Evolutionary conservation across 2,329 filamentous ascomycete species (phyloP).

Genomic region (Didymella pinodella): DNA sequence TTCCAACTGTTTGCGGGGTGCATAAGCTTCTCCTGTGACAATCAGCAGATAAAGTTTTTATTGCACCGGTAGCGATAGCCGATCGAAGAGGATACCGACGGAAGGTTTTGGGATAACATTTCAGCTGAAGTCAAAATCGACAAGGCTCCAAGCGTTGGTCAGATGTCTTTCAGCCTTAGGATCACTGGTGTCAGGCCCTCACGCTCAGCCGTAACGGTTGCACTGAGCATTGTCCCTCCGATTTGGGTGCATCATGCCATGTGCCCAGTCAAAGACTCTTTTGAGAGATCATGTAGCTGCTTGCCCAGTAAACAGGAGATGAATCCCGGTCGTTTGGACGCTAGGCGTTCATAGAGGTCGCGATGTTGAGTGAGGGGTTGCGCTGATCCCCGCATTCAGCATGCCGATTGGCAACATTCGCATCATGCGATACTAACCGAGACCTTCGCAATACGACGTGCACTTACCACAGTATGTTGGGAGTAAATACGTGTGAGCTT

Average conservation of each 20-base stretch:
- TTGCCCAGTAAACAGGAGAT: background rate
- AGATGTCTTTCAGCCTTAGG: background rate
- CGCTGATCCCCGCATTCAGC: slow-evolving; percentile 12
- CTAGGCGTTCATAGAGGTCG: background rate
- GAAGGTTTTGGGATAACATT: background rate
- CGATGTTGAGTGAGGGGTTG: slow-evolving; percentile 15
- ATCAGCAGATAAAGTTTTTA: background rate
- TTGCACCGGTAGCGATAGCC: background rate
- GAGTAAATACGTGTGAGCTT: slow-evolving; percentile 3
- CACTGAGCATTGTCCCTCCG: background rate
- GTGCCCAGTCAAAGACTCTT: background rate
- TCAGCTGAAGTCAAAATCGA: slow-evolving; percentile 2
- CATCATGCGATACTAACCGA: slow-evolving; percentile 2
- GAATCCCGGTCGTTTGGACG: slow-evolving; percentile 3
- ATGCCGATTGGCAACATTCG: slow-evolving; percentile 5
- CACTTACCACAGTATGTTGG: background rate
- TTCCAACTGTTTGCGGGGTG: background rate
- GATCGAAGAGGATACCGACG: background rate
- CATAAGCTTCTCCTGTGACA: background rate
- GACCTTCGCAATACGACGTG: background rate
- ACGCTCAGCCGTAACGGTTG: background rate
- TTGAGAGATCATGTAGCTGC: slow-evolving; percentile 4
- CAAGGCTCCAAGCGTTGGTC: background rate
- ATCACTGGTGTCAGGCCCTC: background rate
- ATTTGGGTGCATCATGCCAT: slow-evolving; percentile 4